These are phyloP conservation scores for Phytophthora cryptogea DNA, from an alignment of 352 stramenopile species.

Conservation along the genomic window DNA sequence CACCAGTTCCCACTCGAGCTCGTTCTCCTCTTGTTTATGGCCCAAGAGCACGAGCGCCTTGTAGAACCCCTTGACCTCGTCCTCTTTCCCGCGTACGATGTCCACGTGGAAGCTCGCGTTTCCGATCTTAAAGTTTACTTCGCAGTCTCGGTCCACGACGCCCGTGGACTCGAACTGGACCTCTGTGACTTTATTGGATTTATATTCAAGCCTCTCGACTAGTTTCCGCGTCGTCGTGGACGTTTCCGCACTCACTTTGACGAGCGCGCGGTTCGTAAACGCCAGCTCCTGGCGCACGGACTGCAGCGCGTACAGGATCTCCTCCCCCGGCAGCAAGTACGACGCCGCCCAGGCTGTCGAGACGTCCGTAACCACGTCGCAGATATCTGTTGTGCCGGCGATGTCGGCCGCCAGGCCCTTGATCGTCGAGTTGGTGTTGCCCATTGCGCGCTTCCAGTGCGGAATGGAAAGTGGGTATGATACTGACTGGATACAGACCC, in stretches of 20 bases:
- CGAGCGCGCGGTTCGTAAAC: constrained; percentile 59
- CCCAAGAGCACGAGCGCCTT: constrained; percentile 46
- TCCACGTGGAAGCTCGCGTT: constrained; percentile 33
- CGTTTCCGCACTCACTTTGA: constrained; percentile 40
- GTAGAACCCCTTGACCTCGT: constrained; percentile 38
- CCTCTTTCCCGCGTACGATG: constrained; percentile 36
- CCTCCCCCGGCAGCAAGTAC: constrained; percentile 47
- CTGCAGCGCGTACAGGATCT: constrained; percentile 52
- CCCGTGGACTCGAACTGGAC: constrained; percentile 52
- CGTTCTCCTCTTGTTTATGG: constrained; percentile 40
- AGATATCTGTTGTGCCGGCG: constrained; percentile 55
- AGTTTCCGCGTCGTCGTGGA: constrained; percentile 39
- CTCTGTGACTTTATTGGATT: constrained; percentile 21
- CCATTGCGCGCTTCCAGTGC: constrained; percentile 21
- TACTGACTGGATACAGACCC: constrained; percentile 22
- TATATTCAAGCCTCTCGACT: constrained; percentile 46
- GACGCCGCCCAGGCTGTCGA: constrained; percentile 25
- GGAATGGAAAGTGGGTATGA: constrained; percentile 19
- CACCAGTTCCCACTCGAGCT: constrained; percentile 40
- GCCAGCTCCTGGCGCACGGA: constrained; percentile 58
- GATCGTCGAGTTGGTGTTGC: constrained; percentile 37
- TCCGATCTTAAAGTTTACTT: constrained; percentile 46
- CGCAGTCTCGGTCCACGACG: constrained; percentile 51
- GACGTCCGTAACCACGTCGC: constrained; percentile 34
- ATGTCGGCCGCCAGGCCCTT: constrained; percentile 51